phyloP scores from a whole-genome alignment of 805 yeast species.

The Lachancea cidri region DNA sequence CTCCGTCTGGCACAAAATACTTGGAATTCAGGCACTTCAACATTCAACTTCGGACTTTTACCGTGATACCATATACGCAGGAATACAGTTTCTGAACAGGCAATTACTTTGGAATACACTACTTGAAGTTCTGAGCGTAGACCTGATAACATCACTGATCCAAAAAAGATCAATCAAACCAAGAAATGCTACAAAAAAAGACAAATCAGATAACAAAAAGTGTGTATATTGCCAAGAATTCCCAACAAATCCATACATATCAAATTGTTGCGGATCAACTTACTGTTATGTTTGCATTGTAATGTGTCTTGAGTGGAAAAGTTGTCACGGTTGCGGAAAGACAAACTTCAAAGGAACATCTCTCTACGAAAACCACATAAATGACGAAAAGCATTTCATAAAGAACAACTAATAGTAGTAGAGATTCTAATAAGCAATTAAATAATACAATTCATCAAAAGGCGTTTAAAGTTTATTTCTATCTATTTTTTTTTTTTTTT shows the following conservation, averaged over 20 bases:
- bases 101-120: conserved; percentile 30
- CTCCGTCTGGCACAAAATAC: conserved; percentile 18
- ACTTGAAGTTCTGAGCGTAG: conserved; percentile 21
- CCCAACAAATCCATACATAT: conserved; percentile 19
- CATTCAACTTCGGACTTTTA: conserved; percentile 9
- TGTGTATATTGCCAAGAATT: conserved; percentile 19
- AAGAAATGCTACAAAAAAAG: neutral
- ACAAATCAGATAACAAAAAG: neutral
- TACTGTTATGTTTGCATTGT: conserved; percentile 23
- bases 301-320: conserved; percentile 13
- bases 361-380: too few species aligned
- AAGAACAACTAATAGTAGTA: too few species aligned
- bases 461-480: too few species aligned
- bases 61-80: conserved; percentile 17
- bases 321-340: conserved; percentile 13
- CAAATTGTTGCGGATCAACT: conserved; percentile 17
- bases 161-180: neutral
- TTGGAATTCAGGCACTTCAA: conserved; percentile 7
- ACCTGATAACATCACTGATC: neutral
- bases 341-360: neutral
- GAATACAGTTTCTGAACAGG: conserved; percentile 24
- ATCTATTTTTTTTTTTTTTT: too few species aligned
- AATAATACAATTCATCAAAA: too few species aligned
- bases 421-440: too few species aligned
- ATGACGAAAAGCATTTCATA: too few species aligned